These are phyloP conservation scores for Magnaporthiopsis rhizophila DNA, from an alignment of 2,329 filamentous ascomycete species.

Conservation along the genomic window DNA sequence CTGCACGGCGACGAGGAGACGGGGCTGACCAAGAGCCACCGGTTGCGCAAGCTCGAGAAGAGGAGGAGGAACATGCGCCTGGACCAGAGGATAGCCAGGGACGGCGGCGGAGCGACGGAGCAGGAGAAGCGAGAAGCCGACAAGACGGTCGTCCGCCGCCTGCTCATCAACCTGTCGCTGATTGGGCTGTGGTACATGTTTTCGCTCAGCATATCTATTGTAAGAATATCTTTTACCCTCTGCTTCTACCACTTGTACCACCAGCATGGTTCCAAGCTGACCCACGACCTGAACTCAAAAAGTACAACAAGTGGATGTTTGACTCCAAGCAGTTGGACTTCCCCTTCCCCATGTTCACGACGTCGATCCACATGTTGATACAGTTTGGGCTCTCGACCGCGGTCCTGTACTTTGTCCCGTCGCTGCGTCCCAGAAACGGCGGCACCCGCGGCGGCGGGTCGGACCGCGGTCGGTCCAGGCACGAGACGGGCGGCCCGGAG, in stretches of 20 bases:
- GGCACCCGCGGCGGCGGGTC: constrained; percentile 25
- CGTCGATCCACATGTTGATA: constrained; percentile 89
- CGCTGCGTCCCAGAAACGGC: constrained; percentile 49
- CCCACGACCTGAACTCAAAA: constrained; percentile 4
- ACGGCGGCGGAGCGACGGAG: constrained; percentile 45
- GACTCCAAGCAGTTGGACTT: constrained; percentile 78
- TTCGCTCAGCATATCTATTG: constrained; percentile 84
- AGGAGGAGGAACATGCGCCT: constrained; percentile 59
- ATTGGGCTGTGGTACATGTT: constrained; percentile 87
- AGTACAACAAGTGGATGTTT: constrained; percentile 99
- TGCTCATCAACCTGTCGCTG: constrained; percentile 68
- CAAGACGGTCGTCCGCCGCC: constrained; percentile 58
- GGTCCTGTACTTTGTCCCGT: constrained; percentile 76
- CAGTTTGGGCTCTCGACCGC: constrained; percentile 75
- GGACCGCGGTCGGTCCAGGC: constrained; percentile 41
- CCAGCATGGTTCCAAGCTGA: neutral
- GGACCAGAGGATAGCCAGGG: constrained; percentile 60
- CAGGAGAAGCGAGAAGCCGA: constrained; percentile 72
- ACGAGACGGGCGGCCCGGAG: constrained; percentile 48
- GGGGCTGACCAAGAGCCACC: constrained; percentile 68
- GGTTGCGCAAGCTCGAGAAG: constrained; percentile 57
- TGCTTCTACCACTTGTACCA: neutral
- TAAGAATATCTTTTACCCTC: constrained; percentile 35
- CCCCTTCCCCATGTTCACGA: constrained; percentile 90
- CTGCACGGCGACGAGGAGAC: constrained; percentile 83